A percentile compares a stretch with the other conserved stretches of the same genome.
phyloP scores from a whole-genome alignment of 192 early-diverging fungal genomes.

The Coemansia biformis region DNA sequence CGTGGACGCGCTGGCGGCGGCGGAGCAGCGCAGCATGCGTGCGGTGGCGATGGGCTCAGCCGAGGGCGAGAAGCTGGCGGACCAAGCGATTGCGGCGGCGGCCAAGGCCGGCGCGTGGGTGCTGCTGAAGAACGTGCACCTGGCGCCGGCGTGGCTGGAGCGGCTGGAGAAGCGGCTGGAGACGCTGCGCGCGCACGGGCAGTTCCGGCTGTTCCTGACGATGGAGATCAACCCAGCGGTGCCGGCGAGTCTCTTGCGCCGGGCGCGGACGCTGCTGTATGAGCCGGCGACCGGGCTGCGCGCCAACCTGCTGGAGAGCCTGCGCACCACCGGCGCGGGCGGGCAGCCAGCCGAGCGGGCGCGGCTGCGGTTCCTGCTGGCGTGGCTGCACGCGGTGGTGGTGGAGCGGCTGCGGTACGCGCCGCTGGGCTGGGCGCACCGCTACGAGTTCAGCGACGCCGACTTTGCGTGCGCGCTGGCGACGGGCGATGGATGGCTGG shows the following conservation, averaged over 20 bases:
- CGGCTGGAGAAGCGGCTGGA: slow-evolving; percentile 95
- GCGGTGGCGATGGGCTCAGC: slow-evolving; percentile 97
- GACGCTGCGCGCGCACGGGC: slow-evolving; percentile 70
- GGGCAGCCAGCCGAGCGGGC: slow-evolving; percentile 78
- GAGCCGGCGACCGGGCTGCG: slow-evolving; percentile 95
- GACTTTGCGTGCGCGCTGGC: slow-evolving; percentile 87
- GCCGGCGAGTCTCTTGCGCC: slow-evolving; percentile 83
- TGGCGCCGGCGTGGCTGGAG: slow-evolving; percentile 87
- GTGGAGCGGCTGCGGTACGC: slow-evolving; percentile 95
- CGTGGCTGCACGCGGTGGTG: slow-evolving; percentile 94
- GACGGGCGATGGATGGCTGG: slow-evolving; percentile 93
- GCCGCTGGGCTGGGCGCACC: slow-evolving; percentile 96
- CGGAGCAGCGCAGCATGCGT: slow-evolving; percentile 54
- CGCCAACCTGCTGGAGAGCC: slow-evolving; percentile 81
- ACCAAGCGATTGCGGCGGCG: slow-evolving; percentile 80
- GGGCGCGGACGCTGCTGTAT: slow-evolving; percentile 89
- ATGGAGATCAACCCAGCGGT: slow-evolving; percentile 98
- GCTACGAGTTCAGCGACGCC: slow-evolving; percentile 98
- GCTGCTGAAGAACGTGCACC: slow-evolving; percentile 97
- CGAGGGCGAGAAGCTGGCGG: slow-evolving; percentile 87
- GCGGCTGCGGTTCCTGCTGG: slow-evolving; percentile 88
- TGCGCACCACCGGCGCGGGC: slow-evolving; percentile 50
- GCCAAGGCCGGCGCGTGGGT: slow-evolving; percentile 89
- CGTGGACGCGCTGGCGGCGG: slow-evolving; percentile 82
- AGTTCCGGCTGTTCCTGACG: slow-evolving; percentile 95